These are phyloP conservation scores for Mycena olivaceomarginata DNA, from an alignment of 768 basidiomycete species.

Conservation along the genomic window DNA sequence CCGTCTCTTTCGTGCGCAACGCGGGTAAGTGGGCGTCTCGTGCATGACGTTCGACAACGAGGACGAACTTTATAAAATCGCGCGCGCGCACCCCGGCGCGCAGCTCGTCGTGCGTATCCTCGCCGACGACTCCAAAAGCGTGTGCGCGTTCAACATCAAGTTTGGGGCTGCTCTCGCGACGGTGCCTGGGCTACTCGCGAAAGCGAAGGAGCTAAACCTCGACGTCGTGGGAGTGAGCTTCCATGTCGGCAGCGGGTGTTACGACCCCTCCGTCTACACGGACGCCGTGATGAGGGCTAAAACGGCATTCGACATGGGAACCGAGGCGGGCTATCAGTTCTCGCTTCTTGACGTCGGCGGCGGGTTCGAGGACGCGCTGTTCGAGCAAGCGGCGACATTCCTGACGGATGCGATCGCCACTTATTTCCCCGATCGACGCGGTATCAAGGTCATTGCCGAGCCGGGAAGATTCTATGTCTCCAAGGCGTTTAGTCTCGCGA, in stretches of 20 bases:
- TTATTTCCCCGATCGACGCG: slow-evolving; percentile 86
- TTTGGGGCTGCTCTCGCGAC: slow-evolving; percentile 93
- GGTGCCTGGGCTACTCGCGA: slow-evolving; percentile 88
- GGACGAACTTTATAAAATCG: slow-evolving; percentile 96
- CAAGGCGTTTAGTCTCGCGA: slow-evolving; percentile 92
- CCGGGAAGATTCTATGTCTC: slow-evolving; percentile 97
- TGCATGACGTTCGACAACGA: slow-evolving; percentile 99
- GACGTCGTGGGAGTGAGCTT: slow-evolving; percentile 97
- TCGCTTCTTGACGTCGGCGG: slow-evolving; percentile 95
- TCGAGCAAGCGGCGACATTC: slow-evolving; percentile 86
- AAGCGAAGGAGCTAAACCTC: slow-evolving; percentile 86
- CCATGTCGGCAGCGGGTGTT: slow-evolving; percentile 98
- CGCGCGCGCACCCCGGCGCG: slow-evolving; percentile 85
- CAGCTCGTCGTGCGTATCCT: slow-evolving; percentile 95
- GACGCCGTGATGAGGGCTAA: slow-evolving; percentile 92
- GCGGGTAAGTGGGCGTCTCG: slow-evolving; percentile 87
- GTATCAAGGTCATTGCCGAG: slow-evolving; percentile 93
- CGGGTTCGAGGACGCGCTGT: slow-evolving; percentile 93
- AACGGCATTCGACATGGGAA: slow-evolving; percentile 92
- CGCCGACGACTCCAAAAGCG: slow-evolving; percentile 96
- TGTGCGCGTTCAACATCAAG: slow-evolving; percentile 96
- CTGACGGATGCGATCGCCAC: slow-evolving; percentile 81
- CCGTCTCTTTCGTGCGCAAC: slow-evolving; percentile 92
- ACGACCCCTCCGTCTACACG: slow-evolving; percentile 92
- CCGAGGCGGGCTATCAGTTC: slow-evolving; percentile 87